These are phyloP conservation scores for Alternaria hordeiaustralica DNA, from an alignment of 2,329 filamentous ascomycete species.

Conservation along the genomic window DNA sequence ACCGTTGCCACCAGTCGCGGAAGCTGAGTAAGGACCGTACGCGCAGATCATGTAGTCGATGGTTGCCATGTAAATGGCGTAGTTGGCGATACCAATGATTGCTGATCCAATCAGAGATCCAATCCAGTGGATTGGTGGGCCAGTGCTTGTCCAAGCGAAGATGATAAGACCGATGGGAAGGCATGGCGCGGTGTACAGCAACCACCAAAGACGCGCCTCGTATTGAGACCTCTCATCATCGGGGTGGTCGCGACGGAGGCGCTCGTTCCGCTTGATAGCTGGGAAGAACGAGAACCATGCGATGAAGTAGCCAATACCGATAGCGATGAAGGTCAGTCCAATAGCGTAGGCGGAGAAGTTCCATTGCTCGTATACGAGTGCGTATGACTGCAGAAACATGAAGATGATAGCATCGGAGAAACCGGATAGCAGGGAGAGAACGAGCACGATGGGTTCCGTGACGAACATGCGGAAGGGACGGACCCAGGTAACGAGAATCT, in stretches of 20 bases:
- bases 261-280: constrained; percentile 51
- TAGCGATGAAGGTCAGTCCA: constrained; percentile 68
- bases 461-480: constrained; percentile 75
- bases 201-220: constrained; percentile 67
- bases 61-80: constrained; percentile 77
- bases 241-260: constrained; percentile 36
- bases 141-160: constrained; percentile 73
- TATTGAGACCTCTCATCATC: constrained; percentile 43
- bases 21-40: constrained; percentile 76
- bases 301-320: constrained; percentile 67
- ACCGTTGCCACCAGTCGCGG: constrained; percentile 78
- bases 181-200: constrained; percentile 67
- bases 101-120: constrained; percentile 69
- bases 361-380: constrained; percentile 73
- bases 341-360: constrained; percentile 63
- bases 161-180: constrained; percentile 73
- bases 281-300: constrained; percentile 68
- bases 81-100: constrained; percentile 75
- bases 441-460: constrained; percentile 76
- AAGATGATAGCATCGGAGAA: constrained; percentile 81
- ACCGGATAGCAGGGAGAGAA: constrained; percentile 73
- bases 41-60: constrained; percentile 82
- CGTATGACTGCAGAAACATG: constrained; percentile 76
- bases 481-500: constrained; percentile 59
- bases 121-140: constrained; percentile 72